phyloP scores from a whole-genome alignment of 108 stramenopile species.

The Nitzschia inconspicua region DNA sequence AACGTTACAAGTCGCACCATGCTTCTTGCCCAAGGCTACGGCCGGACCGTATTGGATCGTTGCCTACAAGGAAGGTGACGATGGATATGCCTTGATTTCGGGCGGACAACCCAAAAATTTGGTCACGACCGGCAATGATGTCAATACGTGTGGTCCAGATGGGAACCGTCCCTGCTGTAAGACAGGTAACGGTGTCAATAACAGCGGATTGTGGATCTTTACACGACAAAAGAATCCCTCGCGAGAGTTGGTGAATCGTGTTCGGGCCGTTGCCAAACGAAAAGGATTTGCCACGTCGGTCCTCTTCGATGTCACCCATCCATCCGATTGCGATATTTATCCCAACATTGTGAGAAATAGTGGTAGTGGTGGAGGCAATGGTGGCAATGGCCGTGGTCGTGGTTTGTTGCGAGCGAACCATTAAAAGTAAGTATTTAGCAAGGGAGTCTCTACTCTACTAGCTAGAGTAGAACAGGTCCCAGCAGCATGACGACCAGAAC shows the following conservation, averaged over 20 bases:
- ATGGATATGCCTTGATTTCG: slow-evolving; percentile 49
- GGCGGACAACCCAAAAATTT: slow-evolving; percentile 41
- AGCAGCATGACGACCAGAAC: no score
- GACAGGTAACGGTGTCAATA: slow-evolving; percentile 15
- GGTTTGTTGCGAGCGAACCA: no score
- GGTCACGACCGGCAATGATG: not conserved
- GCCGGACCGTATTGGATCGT: slow-evolving; percentile 60
- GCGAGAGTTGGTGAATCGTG: slow-evolving; percentile 18
- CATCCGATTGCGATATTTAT: slow-evolving; percentile 1
- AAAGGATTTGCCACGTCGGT: slow-evolving; percentile 45
- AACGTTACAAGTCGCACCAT: slow-evolving; percentile 44
- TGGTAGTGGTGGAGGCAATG: no score
- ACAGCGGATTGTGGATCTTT: slow-evolving; percentile 50
- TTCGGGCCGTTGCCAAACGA: slow-evolving; percentile 31
- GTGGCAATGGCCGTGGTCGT: no score
- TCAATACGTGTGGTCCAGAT: not conserved
- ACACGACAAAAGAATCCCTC: slow-evolving; percentile 19
- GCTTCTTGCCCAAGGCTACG: slow-evolving; percentile 35
- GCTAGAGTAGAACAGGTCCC: no score
- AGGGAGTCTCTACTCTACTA: no score
- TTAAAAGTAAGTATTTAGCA: no score
- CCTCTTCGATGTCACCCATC: slow-evolving; percentile 41
- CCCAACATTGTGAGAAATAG: no score
- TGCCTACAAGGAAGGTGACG: slow-evolving; percentile 36
- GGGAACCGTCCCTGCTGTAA: slow-evolving; percentile 8